Percentiles rank a stretch among this genome's conserved stretches.
Evolutionary conservation across 768 basidiomycete species (phyloP).

Genomic region (Tricholoma flavovirens): DNA sequence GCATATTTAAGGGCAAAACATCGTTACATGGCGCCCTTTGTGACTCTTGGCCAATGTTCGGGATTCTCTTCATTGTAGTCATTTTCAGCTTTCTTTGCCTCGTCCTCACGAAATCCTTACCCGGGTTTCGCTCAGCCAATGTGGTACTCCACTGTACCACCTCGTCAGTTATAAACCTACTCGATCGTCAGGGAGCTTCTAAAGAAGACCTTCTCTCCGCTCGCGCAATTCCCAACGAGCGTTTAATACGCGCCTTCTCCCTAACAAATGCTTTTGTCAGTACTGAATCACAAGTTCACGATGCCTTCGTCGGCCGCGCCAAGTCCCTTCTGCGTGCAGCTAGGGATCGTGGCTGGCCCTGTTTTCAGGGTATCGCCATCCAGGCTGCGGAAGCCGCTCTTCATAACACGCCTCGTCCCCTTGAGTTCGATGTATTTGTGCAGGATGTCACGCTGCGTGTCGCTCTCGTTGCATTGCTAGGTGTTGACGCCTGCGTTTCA

Average conservation of each 20-base stretch:
- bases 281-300: constrained; percentile 27
- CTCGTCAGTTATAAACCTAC: background rate
- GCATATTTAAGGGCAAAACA: constrained; percentile 1
- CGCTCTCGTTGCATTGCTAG: constrained; percentile 38
- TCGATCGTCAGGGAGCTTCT: constrained; percentile 11
- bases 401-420: background rate
- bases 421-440: constrained; percentile 34
- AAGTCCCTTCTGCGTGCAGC: constrained; percentile 22
- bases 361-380: constrained; percentile 24
- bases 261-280: constrained; percentile 52
- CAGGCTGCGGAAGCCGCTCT: constrained; percentile 26
- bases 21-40: constrained; percentile 1
- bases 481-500: constrained; percentile 21
- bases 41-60: constrained; percentile 4
- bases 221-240: constrained; percentile 31
- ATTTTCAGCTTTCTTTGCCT: background rate
- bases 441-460: constrained; percentile 39
- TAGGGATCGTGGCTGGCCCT: constrained; percentile 26
- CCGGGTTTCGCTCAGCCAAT: background rate
- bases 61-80: constrained; percentile 2
- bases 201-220: constrained; percentile 18
- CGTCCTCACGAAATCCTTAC: background rate
- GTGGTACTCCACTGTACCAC: background rate
- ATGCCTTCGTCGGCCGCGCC: constrained; percentile 26
- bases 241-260: constrained; percentile 27